Base-by-base conservation (phyloP, 169 alveolate genomes). In the Hepatocystis sp. region DNA sequence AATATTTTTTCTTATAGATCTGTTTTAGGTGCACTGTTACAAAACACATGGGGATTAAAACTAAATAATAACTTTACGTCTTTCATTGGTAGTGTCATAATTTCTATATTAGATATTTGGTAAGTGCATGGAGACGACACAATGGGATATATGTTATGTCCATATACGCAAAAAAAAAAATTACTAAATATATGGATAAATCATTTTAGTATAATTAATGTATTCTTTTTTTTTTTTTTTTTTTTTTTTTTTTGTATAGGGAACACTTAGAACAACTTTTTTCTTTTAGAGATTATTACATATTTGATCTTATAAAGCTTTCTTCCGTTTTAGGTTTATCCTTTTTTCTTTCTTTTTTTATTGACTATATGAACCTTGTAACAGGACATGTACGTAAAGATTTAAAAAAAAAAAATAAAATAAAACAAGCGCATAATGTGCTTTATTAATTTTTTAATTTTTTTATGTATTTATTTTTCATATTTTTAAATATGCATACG, bases 31-130 rank as follows among this genome's bases (percentile, higher is more conserved):
- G 56, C 86, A 2, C 36, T 71, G 2, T 63, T 71, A 15, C 86
- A 71, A 23, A 71, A 71, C 47, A 68, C 86, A 0, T 51, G 53
- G 11, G 86, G 86, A 4, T n/a, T 71, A 21, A 71, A 71, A 49
- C 30, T 71, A 8, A 71, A 71, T 40, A 71, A 71, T 21, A 71
- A 71, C 40, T 71, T 71, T 63, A 71, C 86, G 2, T 71, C 86
- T 19, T 71, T 71, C 28, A 71, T 71, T 53, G 86, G 86, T 10
- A 71, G 86, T 15, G 56, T 56, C 25, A 27, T 71, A 13, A 47
- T 71, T 3, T 71, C 86, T 1, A 71, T 56, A n/a, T 49, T 71
- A 21, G 86, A 71, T 28, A 71, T 56, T 28, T 71, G 86, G 86
- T 71, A 42, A 39, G 44, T 17, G 30, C 11, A 15, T 42, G 8